Evolutionary conservation across 1,284 basidiomycete genomes (phyloP).

Genomic region (Ustilago bromivora): DNA sequence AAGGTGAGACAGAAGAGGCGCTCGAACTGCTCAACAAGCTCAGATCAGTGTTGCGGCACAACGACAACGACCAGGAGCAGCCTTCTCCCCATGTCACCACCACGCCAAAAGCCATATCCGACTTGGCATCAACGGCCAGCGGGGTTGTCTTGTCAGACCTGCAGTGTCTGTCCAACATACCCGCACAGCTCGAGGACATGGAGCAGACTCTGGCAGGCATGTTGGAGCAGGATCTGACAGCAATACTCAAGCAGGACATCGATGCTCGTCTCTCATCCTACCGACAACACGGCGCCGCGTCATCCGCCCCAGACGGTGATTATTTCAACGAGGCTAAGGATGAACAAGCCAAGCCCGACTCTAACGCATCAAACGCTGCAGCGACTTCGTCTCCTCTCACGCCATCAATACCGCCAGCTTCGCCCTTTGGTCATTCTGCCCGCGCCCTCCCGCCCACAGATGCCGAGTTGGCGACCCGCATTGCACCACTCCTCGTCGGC

Average conservation of each 20-base stretch:
- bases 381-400: constrained; percentile 14
- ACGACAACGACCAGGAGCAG: background rate
- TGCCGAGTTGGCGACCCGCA: constrained; percentile 73
- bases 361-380: background rate
- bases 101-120: background rate
- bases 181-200: constrained; percentile 58
- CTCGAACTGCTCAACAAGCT: constrained; percentile 59
- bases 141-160: constrained; percentile 24
- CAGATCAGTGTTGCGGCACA: constrained; percentile 11
- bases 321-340: constrained; percentile 11
- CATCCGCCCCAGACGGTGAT: constrained; percentile 1
- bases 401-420: constrained; percentile 24
- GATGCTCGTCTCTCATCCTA: constrained; percentile 64
- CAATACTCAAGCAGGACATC: constrained; percentile 79
- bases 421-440: constrained; percentile 29
- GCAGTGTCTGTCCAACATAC: constrained; percentile 37
- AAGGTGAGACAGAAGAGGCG: constrained; percentile 65
- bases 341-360: too few species aligned
- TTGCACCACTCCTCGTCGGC: constrained; percentile 80
- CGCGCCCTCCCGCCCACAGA: constrained; percentile 19
- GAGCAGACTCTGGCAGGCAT: constrained; percentile 45
- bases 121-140: background rate
- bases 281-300: constrained; percentile 6
- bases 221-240: constrained; percentile 75
- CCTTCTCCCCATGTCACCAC: background rate